A percentile compares a stretch with the other conserved stretches of the same genome.
These are phyloP conservation scores for Tetrapyrgos nigripes DNA, from an alignment of 1,284 basidiomycete genomes.

Conservation along the genomic window DNA sequence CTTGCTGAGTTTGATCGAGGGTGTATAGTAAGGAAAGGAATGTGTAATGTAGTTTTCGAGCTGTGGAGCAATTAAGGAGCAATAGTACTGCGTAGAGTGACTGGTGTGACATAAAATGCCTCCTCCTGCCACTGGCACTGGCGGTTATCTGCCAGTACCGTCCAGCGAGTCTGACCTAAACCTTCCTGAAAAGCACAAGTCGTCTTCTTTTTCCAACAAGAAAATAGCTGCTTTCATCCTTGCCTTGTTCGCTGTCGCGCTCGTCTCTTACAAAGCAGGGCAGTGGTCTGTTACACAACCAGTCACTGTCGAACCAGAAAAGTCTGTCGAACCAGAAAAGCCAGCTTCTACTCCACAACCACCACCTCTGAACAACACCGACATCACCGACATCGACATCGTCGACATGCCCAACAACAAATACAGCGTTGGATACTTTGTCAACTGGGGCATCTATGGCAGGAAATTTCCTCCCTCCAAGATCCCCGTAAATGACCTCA, in stretches of 20 bases:
- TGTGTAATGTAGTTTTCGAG: too few relatives aligned
- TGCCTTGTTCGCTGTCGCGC: slow-evolving; percentile 42
- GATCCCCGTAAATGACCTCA: slow-evolving; percentile 85
- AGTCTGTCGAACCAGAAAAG: background rate
- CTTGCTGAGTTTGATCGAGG: too few relatives aligned
- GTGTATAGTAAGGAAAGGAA: too few relatives aligned
- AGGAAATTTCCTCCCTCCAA: slow-evolving; percentile 85
- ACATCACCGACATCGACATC: slow-evolving; percentile 1
- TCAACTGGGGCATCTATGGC: slow-evolving; percentile 95
- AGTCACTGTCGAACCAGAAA: background rate
- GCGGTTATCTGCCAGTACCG: slow-evolving; percentile 22
- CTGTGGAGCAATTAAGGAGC: too few relatives aligned
- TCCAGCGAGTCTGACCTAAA: slow-evolving; percentile 18
- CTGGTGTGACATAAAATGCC: too few relatives aligned
- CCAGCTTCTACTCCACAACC: background rate
- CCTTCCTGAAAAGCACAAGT: background rate
- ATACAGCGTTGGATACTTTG: slow-evolving; percentile 82
- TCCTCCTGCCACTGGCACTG: background rate
- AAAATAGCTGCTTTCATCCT: slow-evolving; percentile 27
- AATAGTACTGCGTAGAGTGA: too few relatives aligned
- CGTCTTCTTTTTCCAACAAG: background rate
- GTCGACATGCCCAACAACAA: slow-evolving; percentile 51
- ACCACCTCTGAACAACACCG: background rate
- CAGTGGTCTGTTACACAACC: slow-evolving; percentile 42
- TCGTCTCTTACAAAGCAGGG: slow-evolving; percentile 52